Evolutionary conservation across 257 asterid species (phyloP).

Genomic region (Solanum lycopersicoides): DNA sequence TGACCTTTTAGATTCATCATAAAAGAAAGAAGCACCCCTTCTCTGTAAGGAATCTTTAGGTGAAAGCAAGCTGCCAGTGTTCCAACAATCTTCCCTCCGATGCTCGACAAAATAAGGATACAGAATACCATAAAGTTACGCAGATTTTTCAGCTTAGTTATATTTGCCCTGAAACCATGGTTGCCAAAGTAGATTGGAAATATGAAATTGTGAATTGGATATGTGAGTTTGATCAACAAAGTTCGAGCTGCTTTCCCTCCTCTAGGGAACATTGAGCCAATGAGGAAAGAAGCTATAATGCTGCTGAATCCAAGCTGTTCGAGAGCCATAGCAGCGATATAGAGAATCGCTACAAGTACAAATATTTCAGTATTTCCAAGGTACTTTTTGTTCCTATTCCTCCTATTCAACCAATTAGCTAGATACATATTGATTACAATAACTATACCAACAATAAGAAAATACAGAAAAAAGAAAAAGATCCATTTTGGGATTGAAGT

Average conservation of each 20-base stretch:
- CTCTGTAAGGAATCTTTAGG: slow-evolving; percentile 73
- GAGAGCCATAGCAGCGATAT: slow-evolving; percentile 60
- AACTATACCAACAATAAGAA: slow-evolving; percentile 34
- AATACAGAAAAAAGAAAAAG: slow-evolving; percentile 22
- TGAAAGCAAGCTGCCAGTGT: slow-evolving; percentile 70
- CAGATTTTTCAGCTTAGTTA: slow-evolving; percentile 36
- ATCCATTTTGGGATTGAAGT: slow-evolving; percentile 19
- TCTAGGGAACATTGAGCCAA: slow-evolving; percentile 86
- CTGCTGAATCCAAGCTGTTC: slow-evolving; percentile 82
- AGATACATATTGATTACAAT: slow-evolving; percentile 38
- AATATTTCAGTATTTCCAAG: slow-evolving; percentile 62
- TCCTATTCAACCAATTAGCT: slow-evolving; percentile 61
- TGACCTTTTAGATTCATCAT: slow-evolving; percentile 95
- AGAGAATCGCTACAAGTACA: slow-evolving; percentile 50
- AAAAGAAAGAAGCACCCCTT: slow-evolving; percentile 89
- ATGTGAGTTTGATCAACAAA: slow-evolving; percentile 65
- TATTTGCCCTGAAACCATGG: slow-evolving; percentile 79
- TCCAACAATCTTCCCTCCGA: slow-evolving; percentile 90
- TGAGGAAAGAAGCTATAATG: slow-evolving; percentile 64
- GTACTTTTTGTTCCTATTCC: slow-evolving; percentile 72
- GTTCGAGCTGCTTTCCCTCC: slow-evolving; percentile 90
- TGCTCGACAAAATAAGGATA: slow-evolving; percentile 58
- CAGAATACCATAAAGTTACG: slow-evolving; percentile 39
- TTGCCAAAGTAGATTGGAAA: slow-evolving; percentile 94
- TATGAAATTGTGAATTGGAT: slow-evolving; percentile 67